Evolutionary conservation across 2,329 filamentous ascomycete species (phyloP).

Genomic region (Cladophialophora yegresii): DNA sequence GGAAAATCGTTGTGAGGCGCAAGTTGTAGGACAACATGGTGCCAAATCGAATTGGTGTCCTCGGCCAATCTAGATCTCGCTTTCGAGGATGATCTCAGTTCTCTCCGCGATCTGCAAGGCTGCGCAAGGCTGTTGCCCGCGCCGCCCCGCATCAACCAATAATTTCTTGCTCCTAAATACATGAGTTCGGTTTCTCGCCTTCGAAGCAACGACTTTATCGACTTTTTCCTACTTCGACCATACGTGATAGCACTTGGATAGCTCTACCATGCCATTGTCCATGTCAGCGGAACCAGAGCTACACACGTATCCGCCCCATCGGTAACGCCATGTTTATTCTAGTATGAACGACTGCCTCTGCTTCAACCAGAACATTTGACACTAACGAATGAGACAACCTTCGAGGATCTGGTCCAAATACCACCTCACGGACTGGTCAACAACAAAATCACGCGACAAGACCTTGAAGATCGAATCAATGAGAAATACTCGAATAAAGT

Average conservation of each 20-base stretch:
- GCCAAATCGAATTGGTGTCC: background rate
- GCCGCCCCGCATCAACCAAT: background rate
- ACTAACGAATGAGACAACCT: constrained; percentile 68
- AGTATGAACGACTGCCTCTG: constrained; percentile 22
- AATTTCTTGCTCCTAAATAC: constrained; percentile 7
- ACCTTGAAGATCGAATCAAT: constrained; percentile 96
- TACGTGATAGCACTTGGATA: background rate
- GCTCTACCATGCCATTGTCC: constrained; percentile 14
- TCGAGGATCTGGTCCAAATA: constrained; percentile 93
- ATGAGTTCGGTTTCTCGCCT: background rate
- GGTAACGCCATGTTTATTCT: constrained; percentile 38
- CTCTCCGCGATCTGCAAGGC: constrained; percentile 6
- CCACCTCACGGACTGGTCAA: constrained; percentile 78
- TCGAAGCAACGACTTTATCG: background rate
- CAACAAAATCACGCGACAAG: constrained; percentile 63
- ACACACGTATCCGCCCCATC: background rate
- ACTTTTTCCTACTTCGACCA: background rate
- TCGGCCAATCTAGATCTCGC: no score
- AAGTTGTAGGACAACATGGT: background rate
- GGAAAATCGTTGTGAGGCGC: background rate
- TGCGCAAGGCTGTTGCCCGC: background rate
- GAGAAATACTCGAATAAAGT: constrained; percentile 94
- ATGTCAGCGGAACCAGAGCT: background rate
- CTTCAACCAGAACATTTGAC: background rate
- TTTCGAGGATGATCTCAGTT: background rate